These are phyloP conservation scores for Canariomyces notabilis DNA, from an alignment of 2,329 filamentous ascomycete species.

Conservation along the genomic window DNA sequence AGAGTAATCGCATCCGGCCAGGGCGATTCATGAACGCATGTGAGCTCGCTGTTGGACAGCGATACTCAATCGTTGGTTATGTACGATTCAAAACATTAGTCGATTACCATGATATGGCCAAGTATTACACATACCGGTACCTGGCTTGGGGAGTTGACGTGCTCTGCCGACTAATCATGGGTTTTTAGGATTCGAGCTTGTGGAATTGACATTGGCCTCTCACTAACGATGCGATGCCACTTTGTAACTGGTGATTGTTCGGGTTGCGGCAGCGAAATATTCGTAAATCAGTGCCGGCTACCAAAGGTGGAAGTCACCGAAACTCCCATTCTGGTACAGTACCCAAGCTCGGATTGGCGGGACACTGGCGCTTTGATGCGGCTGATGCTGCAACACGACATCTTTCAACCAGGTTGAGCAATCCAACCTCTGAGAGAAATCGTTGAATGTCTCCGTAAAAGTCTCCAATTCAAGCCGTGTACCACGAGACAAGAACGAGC, in stretches of 20 bases:
- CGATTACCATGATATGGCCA: constrained; percentile 2
- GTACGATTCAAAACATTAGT: constrained; percentile 2
- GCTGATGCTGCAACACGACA: no score
- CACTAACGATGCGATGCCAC: no score
- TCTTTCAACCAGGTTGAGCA: no score
- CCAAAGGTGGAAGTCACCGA: no score
- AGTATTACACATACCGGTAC: not conserved
- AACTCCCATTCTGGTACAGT: no score
- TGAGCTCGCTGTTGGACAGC: not conserved
- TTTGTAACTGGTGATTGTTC: no score
- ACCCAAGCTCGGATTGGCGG: not conserved
- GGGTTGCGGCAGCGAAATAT: no score
- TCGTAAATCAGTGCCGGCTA: no score
- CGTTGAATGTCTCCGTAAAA: no score
- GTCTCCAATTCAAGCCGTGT: not conserved
- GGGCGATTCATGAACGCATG: not conserved
- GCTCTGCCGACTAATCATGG: not conserved
- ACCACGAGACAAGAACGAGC: not conserved
- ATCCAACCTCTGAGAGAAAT: no score
- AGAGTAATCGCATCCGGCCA: constrained; percentile 2
- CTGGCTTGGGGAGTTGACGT: not conserved
- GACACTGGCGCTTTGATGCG: not conserved
- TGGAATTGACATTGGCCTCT: no score
- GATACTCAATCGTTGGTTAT: constrained; percentile 15
- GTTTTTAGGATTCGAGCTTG: no score